A percentile compares a stretch with the other conserved stretches of the same genome.
phyloP scores from a whole-genome alignment of 1,139 yeast genomes.

The Insectozyma bohioensis region DNA sequence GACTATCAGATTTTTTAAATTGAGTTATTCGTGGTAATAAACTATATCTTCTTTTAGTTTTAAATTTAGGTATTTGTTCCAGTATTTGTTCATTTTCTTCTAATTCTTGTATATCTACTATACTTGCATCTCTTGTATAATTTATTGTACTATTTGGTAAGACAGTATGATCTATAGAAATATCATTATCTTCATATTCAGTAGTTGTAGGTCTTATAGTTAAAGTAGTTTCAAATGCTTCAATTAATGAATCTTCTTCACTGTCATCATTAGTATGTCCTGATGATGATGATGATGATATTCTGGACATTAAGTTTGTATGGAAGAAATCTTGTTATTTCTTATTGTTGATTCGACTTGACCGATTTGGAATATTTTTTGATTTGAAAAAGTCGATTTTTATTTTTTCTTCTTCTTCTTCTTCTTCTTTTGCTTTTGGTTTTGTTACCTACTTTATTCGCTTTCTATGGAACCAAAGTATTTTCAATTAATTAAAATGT shows the following conservation, averaged over 20 bases:
- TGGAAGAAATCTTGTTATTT: no score
- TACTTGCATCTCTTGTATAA: constrained; percentile 29
- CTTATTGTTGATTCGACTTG: no score
- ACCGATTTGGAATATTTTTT: no score
- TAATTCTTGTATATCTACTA: constrained; percentile 35
- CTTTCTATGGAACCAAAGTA: no score
- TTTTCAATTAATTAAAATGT: no score
- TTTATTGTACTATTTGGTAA: constrained; percentile 30
- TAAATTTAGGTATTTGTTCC: constrained; percentile 42
- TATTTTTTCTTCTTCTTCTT: no score
- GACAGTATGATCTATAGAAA: constrained; percentile 46
- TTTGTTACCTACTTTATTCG: no score
- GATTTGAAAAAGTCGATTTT: no score
- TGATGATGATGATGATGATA: no score
- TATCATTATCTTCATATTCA: constrained; percentile 38
- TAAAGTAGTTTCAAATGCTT: constrained; percentile 49
- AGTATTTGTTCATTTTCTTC: constrained; percentile 31
- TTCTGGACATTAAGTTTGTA: no score
- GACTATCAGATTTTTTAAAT: constrained; percentile 16
- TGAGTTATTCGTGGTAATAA: constrained; percentile 23
- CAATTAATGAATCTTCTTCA: constrained; percentile 43
- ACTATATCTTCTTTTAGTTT: constrained; percentile 30
- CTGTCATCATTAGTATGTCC: constrained; percentile 31
- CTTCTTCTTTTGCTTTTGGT: no score
- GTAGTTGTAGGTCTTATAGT: constrained; percentile 43